These are phyloP conservation scores for Spinellus fusiger DNA, from an alignment of 192 early-diverging fungal species.

Conservation along the genomic window DNA sequence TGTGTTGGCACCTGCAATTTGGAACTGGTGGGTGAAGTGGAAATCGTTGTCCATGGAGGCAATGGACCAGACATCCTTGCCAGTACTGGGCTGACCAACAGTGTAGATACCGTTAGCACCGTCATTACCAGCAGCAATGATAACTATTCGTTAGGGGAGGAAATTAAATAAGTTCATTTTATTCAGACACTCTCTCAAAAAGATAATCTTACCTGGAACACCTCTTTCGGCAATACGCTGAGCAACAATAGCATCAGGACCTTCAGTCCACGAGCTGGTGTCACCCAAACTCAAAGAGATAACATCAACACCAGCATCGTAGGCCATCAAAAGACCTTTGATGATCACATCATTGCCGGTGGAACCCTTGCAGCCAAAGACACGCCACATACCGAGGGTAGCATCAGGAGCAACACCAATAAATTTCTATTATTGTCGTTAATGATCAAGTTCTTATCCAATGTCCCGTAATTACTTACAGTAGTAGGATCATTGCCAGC, in stretches of 20 bases:
- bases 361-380: constrained; percentile 73
- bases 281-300: constrained; percentile 83
- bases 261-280: constrained; percentile 50
- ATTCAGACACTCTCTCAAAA: background rate
- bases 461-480: constrained; percentile 12
- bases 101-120: constrained; percentile 56
- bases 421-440: constrained; percentile 30
- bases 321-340: constrained; percentile 66
- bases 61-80: constrained; percentile 48
- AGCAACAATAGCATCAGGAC: constrained; percentile 52
- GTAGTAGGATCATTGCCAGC: constrained; percentile 35
- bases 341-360: constrained; percentile 67
- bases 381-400: constrained; percentile 72
- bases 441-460: background rate
- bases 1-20: background rate
- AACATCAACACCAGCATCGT: constrained; percentile 57
- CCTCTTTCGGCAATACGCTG: constrained; percentile 35
- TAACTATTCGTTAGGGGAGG: constrained; percentile 28
- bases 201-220: constrained; percentile 16
- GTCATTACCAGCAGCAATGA: constrained; percentile 60
- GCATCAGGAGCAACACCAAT: constrained; percentile 62
- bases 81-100: constrained; percentile 52
- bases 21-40: constrained; percentile 19
- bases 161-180: background rate
- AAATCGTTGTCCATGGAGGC: constrained; percentile 46